phyloP scores from a whole-genome alignment of 371 early-diverging fungal genomes.

The Conidiobolus incongruus region DNA sequence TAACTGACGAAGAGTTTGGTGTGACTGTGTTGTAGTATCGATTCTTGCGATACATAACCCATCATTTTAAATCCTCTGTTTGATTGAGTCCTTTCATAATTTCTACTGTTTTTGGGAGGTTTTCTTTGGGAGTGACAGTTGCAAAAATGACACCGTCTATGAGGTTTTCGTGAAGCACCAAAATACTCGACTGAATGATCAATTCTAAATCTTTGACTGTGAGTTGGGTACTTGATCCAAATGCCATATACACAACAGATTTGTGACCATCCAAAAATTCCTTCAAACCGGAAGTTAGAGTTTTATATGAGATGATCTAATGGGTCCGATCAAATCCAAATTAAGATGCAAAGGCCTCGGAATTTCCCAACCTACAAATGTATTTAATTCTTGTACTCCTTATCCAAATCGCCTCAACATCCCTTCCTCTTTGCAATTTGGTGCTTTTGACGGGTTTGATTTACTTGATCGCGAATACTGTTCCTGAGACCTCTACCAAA shows the following conservation, averaged over 20 bases:
- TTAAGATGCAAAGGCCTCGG: background rate
- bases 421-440: too few relatives aligned
- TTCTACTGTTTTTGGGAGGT: too few relatives aligned
- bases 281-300: background rate
- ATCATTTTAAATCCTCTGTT: background rate
- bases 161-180: too few relatives aligned
- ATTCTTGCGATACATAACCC: background rate
- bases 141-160: too few relatives aligned
- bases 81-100: too few relatives aligned
- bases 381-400: background rate
- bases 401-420: background rate
- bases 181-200: too few relatives aligned
- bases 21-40: background rate
- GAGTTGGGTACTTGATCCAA: too few relatives aligned
- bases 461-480: background rate
- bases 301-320: background rate
- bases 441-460: background rate
- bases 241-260: background rate
- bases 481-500: background rate
- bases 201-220: too few relatives aligned
- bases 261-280: background rate
- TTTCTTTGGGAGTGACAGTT: too few relatives aligned
- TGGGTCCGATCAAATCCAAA: background rate
- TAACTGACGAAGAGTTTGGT: background rate
- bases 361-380: background rate